phyloP scores from a whole-genome alignment of 495 filamentous ascomycete species.

The Letharia columbiana region DNA sequence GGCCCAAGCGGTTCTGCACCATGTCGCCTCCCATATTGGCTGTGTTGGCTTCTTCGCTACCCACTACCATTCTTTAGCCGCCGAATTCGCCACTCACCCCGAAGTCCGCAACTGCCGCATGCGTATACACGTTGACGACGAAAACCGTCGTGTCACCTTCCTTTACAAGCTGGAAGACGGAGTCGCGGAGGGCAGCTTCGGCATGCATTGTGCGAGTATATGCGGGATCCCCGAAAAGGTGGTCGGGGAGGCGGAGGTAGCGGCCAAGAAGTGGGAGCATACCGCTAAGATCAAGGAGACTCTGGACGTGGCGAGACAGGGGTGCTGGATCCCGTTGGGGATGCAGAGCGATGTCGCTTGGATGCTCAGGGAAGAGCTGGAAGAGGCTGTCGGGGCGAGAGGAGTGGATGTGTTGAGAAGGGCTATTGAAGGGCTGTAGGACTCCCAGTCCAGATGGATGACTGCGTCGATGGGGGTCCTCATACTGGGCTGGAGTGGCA shows the following conservation, averaged over 20 bases:
- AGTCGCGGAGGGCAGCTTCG: constrained; percentile 94
- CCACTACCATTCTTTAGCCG: constrained; percentile 89
- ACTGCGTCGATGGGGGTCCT: neutral
- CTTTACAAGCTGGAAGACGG: constrained; percentile 92
- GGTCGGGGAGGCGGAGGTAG: constrained; percentile 76
- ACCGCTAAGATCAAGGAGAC: constrained; percentile 83
- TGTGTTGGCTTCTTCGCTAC: constrained; percentile 97
- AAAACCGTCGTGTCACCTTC: constrained; percentile 74
- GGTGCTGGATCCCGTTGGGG: constrained; percentile 74
- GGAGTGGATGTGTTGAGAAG: constrained; percentile 44
- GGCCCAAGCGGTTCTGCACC: constrained; percentile 91
- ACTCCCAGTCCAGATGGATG: neutral
- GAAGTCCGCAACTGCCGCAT: constrained; percentile 81
- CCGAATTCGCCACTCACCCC: constrained; percentile 80
- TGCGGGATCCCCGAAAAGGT: constrained; percentile 83
- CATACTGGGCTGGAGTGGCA: neutral
- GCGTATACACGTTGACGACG: constrained; percentile 91
- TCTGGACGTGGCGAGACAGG: constrained; percentile 66
- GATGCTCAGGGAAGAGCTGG: constrained; percentile 47
- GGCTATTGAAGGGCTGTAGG: constrained; percentile 69
- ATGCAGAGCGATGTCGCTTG: constrained; percentile 87
- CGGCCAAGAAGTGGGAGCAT: constrained; percentile 93
- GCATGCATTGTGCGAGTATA: constrained; percentile 99
- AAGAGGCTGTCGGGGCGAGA: constrained; percentile 28
- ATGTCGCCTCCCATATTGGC: constrained; percentile 86